Conservation (phyloP, 441 rosid species). For the Capsella rubella region DNA sequence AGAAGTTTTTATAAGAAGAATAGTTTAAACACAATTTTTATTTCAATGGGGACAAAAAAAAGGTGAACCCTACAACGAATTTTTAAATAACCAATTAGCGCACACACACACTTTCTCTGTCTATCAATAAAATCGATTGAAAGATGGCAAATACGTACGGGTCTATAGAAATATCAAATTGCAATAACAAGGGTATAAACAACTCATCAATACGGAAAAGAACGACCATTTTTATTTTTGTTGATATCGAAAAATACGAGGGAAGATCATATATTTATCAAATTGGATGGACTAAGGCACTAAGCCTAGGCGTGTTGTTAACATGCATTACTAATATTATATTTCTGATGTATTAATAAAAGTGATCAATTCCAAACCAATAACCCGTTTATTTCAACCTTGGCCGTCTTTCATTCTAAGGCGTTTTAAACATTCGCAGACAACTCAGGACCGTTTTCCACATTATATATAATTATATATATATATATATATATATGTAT, state of each 20-base stretch:
- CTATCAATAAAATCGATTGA: neutral
- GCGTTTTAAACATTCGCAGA: slow-evolving; percentile 5
- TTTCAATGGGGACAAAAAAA: slow-evolving; percentile 3
- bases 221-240: neutral
- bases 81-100: slow-evolving; percentile 5
- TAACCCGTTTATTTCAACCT: neutral
- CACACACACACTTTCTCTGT: neutral
- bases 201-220: neutral
- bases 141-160: neutral
- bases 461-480: too few species aligned
- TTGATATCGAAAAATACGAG: neutral
- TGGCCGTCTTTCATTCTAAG: neutral
- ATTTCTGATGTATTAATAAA: neutral
- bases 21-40: neutral
- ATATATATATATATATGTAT: neutral
- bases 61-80: slow-evolving; percentile 23
- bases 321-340: too few species aligned
- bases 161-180: neutral
- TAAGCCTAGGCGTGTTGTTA: neutral
- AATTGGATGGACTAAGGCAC: neutral
- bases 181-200: neutral
- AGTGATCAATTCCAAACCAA: neutral
- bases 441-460: neutral
- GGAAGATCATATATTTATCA: too few species aligned
- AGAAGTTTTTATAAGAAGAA: too few species aligned